Evolutionary conservation across 2,329 filamentous ascomycete species (phyloP), one percentile per base, ranked within the genome.

Genomic region (Cytospora chrysosperma): DNA sequence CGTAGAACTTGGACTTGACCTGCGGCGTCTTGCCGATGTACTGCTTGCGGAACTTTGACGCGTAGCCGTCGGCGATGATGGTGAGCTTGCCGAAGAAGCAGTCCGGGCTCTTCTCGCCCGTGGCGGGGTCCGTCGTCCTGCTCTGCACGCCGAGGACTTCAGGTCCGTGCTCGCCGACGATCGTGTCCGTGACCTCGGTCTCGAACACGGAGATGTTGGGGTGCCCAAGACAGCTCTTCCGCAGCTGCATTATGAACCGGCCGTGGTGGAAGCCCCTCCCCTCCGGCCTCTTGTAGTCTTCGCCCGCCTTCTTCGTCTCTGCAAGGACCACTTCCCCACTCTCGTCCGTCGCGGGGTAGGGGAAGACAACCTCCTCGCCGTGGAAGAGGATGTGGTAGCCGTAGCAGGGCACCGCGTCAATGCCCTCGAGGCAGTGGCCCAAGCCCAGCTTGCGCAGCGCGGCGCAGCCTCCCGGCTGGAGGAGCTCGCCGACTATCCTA

Each of bases 211-310:
- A 93, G 70, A 99, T 92, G 74, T 97, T 97, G 67, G 88, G 82
- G 72, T 93, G 88, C 21, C 78, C 81, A 72, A 87, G 78, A 63
- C 93, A 95, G 28, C 91, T 89, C 70, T 84, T 83, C 65, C 95
- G 87, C 68, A 99, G 79, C 73, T 91, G 88, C 77, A 84, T 86
- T 71, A 99, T 92, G 77, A 99, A 97, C 69, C 92, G 87, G 54
- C 95, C 95, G 78, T 99, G 95, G 79, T 99, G 95, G 75, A 99
- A 99, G 54, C 85, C 85, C 67, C 90, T 82, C 47, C 95, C 95
- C 72, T 92, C 84, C 2, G 90, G 88, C 67, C 82, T 77, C 68
- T 79, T 81, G 52, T 71, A 69, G 65, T 74, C 73, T 21, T 27
- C 61, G 47, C 68, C 67, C 28, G 69, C 68, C 24, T 68, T 68